Percentiles rank a stretch among this genome's conserved stretches.
Conservation (phyloP, 768 basidiomycete species). For the Clitopilus passeckerianus region DNA sequence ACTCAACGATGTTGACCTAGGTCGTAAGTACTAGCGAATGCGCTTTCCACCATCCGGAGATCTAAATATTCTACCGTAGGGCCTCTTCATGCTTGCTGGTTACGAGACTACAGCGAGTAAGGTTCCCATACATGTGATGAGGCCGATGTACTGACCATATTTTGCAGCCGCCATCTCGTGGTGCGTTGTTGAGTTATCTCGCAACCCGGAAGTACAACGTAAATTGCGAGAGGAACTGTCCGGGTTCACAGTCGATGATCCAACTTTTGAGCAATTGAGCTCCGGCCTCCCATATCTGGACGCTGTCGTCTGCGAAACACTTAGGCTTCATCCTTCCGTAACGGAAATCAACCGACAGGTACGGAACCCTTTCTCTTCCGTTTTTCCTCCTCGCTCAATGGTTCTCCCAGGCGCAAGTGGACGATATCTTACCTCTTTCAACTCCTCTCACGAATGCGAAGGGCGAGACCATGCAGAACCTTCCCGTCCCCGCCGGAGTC, state of each 20-base stretch:
- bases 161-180: conserved; percentile 6
- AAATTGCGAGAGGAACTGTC: conserved; percentile 13
- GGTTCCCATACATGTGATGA: not conserved
- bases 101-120: not conserved
- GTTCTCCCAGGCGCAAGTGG: conserved; percentile 27
- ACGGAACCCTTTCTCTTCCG: not conserved
- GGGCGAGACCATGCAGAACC: conserved; percentile 18
- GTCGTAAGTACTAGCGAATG: too few relatives aligned
- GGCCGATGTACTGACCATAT: not conserved
- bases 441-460: conserved; percentile 19
- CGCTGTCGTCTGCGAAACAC: conserved; percentile 32
- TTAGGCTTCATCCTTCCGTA: conserved; percentile 31
- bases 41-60: too few relatives aligned
- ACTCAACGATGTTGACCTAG: too few relatives aligned
- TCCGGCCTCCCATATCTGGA: conserved; percentile 31
- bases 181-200: conserved; percentile 15
- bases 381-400: too few relatives aligned
- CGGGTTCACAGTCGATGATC: conserved; percentile 15
- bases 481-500: conserved; percentile 30
- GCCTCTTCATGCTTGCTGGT: not conserved
- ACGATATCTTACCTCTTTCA: conserved; percentile 31
- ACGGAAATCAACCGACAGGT: conserved; percentile 24
- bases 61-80: too few relatives aligned
- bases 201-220: conserved; percentile 11
- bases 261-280: conserved; percentile 32